Conservation (phyloP, 129 eudicot species). For the Chrysanthemum makinoi region DNA sequence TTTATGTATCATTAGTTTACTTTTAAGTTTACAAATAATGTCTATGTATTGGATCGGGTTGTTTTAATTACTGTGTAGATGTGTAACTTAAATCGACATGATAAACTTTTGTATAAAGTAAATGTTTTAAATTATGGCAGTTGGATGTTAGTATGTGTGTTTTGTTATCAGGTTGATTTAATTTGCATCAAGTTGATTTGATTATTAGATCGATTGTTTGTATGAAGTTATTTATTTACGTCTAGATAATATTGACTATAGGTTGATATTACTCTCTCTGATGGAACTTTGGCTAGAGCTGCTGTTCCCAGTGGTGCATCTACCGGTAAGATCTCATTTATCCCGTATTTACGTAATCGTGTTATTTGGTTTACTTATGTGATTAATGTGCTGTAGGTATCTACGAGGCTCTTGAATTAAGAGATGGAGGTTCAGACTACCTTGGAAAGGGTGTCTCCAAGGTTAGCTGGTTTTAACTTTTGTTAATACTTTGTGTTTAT, state of each 20-base stretch:
- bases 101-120: too few species aligned
- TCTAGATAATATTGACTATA: not conserved
- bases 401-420: conserved; percentile 93
- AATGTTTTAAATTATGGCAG: too few species aligned
- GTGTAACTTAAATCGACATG: too few species aligned
- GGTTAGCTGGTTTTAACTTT: conserved; percentile 42
- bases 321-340: conserved; percentile 61
- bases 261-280: conserved; percentile 72
- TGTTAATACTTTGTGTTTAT: conserved; percentile 10
- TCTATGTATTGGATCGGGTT: too few species aligned
- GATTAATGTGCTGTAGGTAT: conserved; percentile 43
- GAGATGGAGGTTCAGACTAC: conserved; percentile 97
- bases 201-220: too few species aligned
- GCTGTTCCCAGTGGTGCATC: conserved; percentile 99
- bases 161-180: too few species aligned
- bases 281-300: conserved; percentile 72
- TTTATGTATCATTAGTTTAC: too few species aligned
- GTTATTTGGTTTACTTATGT: not conserved
- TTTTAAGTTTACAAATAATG: too few species aligned
- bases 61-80: too few species aligned
- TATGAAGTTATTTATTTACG: too few species aligned
- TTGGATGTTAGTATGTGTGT: too few species aligned
- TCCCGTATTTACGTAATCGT: not conserved
- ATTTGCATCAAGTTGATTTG: too few species aligned
- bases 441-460: conserved; percentile 97